Evolutionary conservation across 2,329 filamentous ascomycete species (phyloP).

Genomic region (Alternaria dauci): DNA sequence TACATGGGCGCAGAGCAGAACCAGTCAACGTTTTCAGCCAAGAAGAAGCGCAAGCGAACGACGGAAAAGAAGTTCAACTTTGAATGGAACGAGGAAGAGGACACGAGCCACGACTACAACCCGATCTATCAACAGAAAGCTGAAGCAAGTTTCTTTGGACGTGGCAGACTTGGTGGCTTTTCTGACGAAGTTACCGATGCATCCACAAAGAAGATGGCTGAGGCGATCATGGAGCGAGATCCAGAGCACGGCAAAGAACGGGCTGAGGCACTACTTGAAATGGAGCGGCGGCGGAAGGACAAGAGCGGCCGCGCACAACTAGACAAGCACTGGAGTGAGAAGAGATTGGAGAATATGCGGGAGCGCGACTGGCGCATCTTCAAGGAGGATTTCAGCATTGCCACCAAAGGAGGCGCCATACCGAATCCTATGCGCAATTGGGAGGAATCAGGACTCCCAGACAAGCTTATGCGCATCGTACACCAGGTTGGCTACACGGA

Average conservation of each 20-base stretch:
- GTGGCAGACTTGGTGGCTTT: conserved; percentile 73
- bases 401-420: conserved; percentile 88
- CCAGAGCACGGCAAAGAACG: conserved; percentile 77
- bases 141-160: conserved; percentile 73
- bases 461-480: conserved; percentile 80
- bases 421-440: conserved; percentile 97
- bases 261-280: conserved; percentile 82
- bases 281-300: conserved; percentile 80
- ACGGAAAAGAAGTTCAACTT: conserved; percentile 99
- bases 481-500: conserved; percentile 88
- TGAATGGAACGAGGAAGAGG: conserved; percentile 94
- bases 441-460: conserved; percentile 83
- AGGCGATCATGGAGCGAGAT: conserved; percentile 77
- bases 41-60: conserved; percentile 93
- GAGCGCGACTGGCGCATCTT: conserved; percentile 99
- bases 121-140: conserved; percentile 76
- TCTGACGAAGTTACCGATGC: conserved; percentile 65
- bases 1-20: conserved; percentile 94
- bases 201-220: conserved; percentile 65
- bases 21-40: conserved; percentile 86
- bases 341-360: conserved; percentile 90
- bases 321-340: conserved; percentile 96
- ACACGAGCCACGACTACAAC: conserved; percentile 86
- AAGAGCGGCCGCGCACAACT: conserved; percentile 75
- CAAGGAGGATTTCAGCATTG: conserved; percentile 98